Evolutionary conservation across 257 asterid genomes (phyloP).

Genomic region (Coffea eugenioides): DNA sequence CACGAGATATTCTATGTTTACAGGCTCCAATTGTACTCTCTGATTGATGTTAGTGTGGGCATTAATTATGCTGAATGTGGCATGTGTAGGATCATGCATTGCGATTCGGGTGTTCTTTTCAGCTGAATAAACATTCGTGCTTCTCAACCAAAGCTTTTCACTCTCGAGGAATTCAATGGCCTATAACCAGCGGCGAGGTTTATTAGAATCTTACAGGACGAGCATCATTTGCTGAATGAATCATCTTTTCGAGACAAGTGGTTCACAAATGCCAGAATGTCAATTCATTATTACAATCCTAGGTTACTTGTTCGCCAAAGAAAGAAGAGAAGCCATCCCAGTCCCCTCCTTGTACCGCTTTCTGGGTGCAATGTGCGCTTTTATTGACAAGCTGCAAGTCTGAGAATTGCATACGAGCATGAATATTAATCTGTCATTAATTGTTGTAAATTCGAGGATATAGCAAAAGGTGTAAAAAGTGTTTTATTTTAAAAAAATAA

Average conservation of each 20-base stretch:
- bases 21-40: not conserved
- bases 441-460: not conserved
- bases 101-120: not conserved
- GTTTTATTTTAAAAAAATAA: no score
- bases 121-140: not conserved
- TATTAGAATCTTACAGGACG: not conserved
- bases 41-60: not conserved
- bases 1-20: not conserved
- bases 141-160: not conserved
- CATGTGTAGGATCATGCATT: not conserved
- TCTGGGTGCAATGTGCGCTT: no score
- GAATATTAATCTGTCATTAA: not conserved
- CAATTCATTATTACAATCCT: not conserved
- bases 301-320: not conserved
- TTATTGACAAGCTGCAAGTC: not conserved
- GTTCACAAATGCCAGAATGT: not conserved
- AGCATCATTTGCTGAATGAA: not conserved
- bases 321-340: not conserved
- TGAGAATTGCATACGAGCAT: not conserved
- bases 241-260: not conserved
- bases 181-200: not conserved
- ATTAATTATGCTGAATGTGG: not conserved
- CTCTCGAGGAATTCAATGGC: not conserved
- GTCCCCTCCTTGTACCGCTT: no score
- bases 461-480: not conserved